Percentiles rank a stretch among this genome's conserved stretches.
Conservation (phyloP, 257 asterid genomes). For the Solanum piurae region DNA sequence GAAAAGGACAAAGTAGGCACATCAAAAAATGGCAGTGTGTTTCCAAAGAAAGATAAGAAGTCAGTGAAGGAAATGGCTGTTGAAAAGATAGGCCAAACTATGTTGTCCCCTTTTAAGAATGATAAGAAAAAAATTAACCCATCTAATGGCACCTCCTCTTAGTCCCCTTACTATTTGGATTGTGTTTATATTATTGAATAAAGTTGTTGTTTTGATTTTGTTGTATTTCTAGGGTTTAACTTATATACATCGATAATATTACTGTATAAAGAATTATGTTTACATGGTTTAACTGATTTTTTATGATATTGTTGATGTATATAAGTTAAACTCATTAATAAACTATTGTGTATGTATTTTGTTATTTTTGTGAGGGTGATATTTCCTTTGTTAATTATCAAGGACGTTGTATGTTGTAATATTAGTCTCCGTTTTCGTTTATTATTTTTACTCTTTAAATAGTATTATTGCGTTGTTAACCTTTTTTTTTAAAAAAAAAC, state of each 20-base stretch:
- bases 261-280: too few relatives aligned
- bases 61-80: background rate
- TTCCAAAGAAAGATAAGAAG: background rate
- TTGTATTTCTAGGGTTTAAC: background rate
- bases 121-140: background rate
- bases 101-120: too few relatives aligned
- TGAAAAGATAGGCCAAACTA: background rate
- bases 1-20: background rate
- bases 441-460: too few relatives aligned
- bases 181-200: background rate
- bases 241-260: too few relatives aligned
- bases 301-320: too few relatives aligned
- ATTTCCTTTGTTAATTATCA: background rate
- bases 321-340: background rate
- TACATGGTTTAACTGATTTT: too few relatives aligned
- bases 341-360: background rate
- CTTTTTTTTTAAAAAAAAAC: too few relatives aligned
- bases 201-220: too few relatives aligned
- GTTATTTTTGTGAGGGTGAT: background rate
- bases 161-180: background rate
- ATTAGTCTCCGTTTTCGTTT: too few relatives aligned
- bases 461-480: too few relatives aligned
- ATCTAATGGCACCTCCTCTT: background rate
- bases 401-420: background rate
- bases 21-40: background rate